Evolutionary conservation across 2,329 filamentous ascomycete species (phyloP).

Genomic region (Rhytidhysteron rufulum): DNA sequence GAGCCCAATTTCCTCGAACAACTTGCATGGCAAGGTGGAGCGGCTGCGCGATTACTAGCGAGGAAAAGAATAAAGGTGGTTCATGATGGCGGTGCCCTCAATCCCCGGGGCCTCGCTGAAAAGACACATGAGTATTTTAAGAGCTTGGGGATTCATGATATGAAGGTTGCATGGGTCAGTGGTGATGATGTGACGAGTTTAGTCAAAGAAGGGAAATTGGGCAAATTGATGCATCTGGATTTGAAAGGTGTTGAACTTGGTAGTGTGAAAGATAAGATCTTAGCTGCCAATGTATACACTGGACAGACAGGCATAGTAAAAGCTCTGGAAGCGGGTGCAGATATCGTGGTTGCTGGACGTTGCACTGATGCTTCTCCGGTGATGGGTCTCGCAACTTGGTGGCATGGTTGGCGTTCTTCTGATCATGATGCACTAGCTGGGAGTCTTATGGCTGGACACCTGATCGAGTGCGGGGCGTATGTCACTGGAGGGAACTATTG

Average conservation of each 20-base stretch:
- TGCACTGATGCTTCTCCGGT: conserved; percentile 27
- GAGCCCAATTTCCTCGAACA: conserved; percentile 28
- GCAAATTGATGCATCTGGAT: conserved; percentile 13
- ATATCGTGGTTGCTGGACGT: conserved; percentile 15
- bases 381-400: conserved; percentile 52
- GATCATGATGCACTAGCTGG: conserved; percentile 48
- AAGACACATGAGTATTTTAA: conserved; percentile 28
- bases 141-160: conserved; percentile 9
- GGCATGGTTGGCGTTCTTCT: conserved; percentile 47
- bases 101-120: conserved; percentile 48
- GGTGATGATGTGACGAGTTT: conserved; percentile 35
- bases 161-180: conserved; percentile 38
- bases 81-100: conserved; percentile 53
- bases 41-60: conserved; percentile 30
- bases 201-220: conserved; percentile 10
- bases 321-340: conserved; percentile 10
- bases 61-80: conserved; percentile 50
- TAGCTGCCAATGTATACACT: conserved; percentile 48
- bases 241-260: conserved; percentile 7
- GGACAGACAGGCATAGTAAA: conserved; percentile 32
- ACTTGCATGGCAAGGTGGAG: conserved; percentile 22
- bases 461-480: conserved; percentile 54
- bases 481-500: conserved; percentile 51
- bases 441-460: conserved; percentile 48
- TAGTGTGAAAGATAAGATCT: conserved; percentile 6